Conservation (phyloP, 768 basidiomycete species). For the Psilocybe cyanescens region DNA sequence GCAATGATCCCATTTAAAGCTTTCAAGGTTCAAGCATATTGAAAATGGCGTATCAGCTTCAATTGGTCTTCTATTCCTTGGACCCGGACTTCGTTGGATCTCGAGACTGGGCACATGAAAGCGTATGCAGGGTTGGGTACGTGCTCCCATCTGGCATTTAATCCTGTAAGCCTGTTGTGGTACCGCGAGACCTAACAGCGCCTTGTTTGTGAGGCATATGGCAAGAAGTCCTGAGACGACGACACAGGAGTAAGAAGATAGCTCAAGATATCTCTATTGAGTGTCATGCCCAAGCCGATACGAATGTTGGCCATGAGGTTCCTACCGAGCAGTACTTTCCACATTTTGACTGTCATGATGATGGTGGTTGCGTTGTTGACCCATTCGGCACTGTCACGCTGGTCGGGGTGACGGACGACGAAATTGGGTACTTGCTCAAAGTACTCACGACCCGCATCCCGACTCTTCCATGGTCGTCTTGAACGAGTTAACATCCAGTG, state of each 20-base stretch:
- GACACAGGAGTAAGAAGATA: slow-evolving; percentile 9
- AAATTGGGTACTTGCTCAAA: too few species aligned
- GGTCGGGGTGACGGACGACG: too few species aligned
- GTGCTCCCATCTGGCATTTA: slow-evolving; percentile 24
- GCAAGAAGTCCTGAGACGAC: slow-evolving; percentile 15
- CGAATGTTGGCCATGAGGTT: too few species aligned
- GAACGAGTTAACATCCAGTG: too few species aligned
- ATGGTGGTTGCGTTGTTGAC: too few species aligned
- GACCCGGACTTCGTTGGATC: slow-evolving; percentile 10
- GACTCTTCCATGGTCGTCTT: too few species aligned
- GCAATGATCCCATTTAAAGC: slow-evolving; percentile 22
- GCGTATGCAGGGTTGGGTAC: slow-evolving; percentile 18
- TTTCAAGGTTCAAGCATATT: slow-evolving; percentile 14
- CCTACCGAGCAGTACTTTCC: too few species aligned
- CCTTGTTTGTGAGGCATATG: slow-evolving; percentile 13
- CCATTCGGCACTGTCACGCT: too few species aligned
- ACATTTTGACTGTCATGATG: too few species aligned
- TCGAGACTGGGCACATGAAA: slow-evolving; percentile 17
- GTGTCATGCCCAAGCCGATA: neutral
- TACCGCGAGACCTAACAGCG: slow-evolving; percentile 10
- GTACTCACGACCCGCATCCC: too few species aligned
- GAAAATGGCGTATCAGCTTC: too few species aligned
- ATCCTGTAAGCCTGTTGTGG: slow-evolving; percentile 18
- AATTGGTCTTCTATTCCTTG: slow-evolving; percentile 9
- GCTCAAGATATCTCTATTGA: slow-evolving; percentile 12